Conservation (phyloP, 345 rosid genomes). For the Nasturtium officinale region DNA sequence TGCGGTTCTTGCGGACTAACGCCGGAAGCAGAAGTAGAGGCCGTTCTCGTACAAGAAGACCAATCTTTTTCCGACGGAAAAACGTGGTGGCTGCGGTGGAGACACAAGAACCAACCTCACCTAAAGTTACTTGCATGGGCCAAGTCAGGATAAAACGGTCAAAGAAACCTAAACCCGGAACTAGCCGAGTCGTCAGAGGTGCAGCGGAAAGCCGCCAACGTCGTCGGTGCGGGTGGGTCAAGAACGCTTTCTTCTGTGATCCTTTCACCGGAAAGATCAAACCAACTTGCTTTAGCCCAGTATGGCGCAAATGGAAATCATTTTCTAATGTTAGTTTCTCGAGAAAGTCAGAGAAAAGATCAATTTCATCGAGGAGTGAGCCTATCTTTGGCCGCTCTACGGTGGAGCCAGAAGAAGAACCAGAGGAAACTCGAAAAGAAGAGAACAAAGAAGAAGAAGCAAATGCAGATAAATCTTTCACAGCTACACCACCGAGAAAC, state of each 20-base stretch:
- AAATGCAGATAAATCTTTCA: constrained; percentile 40
- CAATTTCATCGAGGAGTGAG: constrained; percentile 41
- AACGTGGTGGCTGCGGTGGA: constrained; percentile 47
- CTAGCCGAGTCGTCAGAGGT: constrained; percentile 20
- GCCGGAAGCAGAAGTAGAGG: constrained; percentile 74
- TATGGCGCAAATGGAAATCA: constrained; percentile 59
- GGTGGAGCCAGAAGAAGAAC: constrained; percentile 38
- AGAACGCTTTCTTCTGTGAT: constrained; percentile 44
- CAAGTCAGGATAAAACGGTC: constrained; percentile 79
- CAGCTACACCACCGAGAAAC: constrained; percentile 67
- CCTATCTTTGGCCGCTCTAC: constrained; percentile 41
- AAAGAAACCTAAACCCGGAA: constrained; percentile 44
- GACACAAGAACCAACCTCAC: constrained; percentile 90
- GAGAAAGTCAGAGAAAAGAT: constrained; percentile 42
- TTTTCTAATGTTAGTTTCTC: constrained; percentile 42
- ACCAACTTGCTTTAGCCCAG: constrained; percentile 45
- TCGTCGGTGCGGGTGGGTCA: constrained; percentile 58
- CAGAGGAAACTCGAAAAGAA: constrained; percentile 2
- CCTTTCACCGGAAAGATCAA: constrained; percentile 36
- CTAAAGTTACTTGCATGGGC: constrained; percentile 96
- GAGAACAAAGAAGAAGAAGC: constrained; percentile 35
- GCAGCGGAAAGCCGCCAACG: constrained; percentile 20
- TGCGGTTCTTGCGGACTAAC: constrained; percentile 77
- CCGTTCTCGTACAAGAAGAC: constrained; percentile 49
- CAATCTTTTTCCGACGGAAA: constrained; percentile 68